Percentiles rank a stretch among this genome's conserved stretches.
Conservation (phyloP, 202 grass and related monocot genomes). For the Alloteropsis angusta region DNA sequence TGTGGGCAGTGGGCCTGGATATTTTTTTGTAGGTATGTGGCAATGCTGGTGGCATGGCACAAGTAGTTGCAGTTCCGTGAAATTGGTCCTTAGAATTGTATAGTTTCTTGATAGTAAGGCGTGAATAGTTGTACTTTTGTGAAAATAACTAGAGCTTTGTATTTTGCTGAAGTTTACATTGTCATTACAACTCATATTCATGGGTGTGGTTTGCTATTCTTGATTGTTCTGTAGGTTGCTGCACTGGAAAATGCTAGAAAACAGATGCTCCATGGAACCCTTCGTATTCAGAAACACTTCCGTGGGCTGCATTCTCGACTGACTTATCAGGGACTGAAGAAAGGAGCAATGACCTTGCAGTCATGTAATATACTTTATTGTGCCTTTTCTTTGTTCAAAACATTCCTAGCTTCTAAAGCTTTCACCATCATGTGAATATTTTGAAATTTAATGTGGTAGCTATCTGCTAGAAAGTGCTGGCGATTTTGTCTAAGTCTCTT, state of each 20-base stretch:
- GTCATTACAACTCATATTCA: neutral
- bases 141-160: neutral
- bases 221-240: constrained; percentile 56
- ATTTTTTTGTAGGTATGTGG: neutral
- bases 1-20: neutral
- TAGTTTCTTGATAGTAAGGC: neutral
- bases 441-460: neutral
- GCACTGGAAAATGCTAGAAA: constrained; percentile 65
- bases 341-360: constrained; percentile 62
- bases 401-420: neutral
- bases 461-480: neutral
- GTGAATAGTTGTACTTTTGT: neutral
- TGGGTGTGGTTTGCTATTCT: constrained; percentile 28
- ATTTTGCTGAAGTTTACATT: neutral
- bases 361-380: constrained; percentile 59
- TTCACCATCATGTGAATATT: neutral
- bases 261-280: constrained; percentile 38
- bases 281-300: constrained; percentile 64
- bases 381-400: neutral
- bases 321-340: constrained; percentile 54
- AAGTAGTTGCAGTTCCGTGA: neutral
- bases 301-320: constrained; percentile 41
- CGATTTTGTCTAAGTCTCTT: neutral
- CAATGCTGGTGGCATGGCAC: neutral
- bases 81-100: neutral